phyloP scores from a whole-genome alignment of 2,329 filamentous ascomycete species.

The Penicillium griseofulvum region DNA sequence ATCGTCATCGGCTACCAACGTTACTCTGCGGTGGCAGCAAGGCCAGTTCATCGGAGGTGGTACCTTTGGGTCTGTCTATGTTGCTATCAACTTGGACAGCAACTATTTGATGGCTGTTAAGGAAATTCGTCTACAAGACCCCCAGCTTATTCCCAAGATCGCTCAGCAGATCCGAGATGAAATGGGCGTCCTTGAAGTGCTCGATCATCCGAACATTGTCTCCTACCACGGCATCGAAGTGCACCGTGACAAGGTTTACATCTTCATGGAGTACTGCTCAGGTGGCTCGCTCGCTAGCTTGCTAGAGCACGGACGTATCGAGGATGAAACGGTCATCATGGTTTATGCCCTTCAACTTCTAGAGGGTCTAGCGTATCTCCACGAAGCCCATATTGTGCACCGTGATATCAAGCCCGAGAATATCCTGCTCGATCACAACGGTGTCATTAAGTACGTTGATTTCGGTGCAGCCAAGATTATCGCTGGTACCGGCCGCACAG shows the following conservation, averaged over 20 bases:
- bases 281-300: conserved; percentile 87
- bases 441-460: conserved; percentile 98
- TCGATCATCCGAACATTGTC: conserved; percentile 97
- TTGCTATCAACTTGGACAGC: conserved; percentile 93
- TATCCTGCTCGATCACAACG: conserved; percentile 93
- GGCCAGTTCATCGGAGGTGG: conserved; percentile 97
- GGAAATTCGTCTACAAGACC: conserved; percentile 94
- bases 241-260: conserved; percentile 98
- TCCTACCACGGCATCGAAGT: conserved; percentile 98
- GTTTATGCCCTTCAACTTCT: conserved; percentile 93
- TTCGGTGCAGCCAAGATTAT: conserved; percentile 98
- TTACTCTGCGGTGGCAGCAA: conserved; percentile 96
- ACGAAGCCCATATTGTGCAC: conserved; percentile 87
- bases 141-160: conserved; percentile 90
- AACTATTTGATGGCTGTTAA: conserved; percentile 98
- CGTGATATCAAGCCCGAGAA: conserved; percentile 98
- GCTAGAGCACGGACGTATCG: conserved; percentile 92
- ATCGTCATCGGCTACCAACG: conserved; percentile 89
- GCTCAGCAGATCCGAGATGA: conserved; percentile 93
- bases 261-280: conserved; percentile 99
- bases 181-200: conserved; percentile 91
- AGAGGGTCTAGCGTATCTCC: conserved; percentile 89
- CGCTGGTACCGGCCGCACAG: conserved; percentile 84
- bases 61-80: conserved; percentile 96
- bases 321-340: conserved; percentile 96